Conservation (phyloP, 2,329 filamentous ascomycete genomes). For the Tolypocladium inflatum region DNA sequence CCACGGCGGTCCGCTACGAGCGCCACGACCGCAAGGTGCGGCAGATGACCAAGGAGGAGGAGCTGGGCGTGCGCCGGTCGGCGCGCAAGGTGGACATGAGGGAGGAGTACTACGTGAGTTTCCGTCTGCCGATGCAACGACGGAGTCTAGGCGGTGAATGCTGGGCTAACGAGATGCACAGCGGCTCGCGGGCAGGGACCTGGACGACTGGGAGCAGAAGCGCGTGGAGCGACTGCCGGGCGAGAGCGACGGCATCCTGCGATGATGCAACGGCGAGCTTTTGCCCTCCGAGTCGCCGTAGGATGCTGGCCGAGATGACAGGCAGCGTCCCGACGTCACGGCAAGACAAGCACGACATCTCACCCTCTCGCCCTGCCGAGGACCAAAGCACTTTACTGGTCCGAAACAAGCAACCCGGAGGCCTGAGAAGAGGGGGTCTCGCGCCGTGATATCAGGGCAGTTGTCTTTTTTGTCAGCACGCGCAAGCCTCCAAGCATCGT, state of each 20-base stretch:
- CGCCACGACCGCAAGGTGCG: slow-evolving; percentile 82
- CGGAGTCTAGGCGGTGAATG: not conserved
- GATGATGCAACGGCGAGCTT: not conserved
- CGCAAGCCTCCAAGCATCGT: not conserved
- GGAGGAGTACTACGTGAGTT: slow-evolving; percentile 78
- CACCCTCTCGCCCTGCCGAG: not conserved
- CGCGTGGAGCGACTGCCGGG: slow-evolving; percentile 82
- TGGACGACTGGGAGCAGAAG: slow-evolving; percentile 96
- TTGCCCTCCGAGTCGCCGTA: not conserved
- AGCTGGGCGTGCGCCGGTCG: slow-evolving; percentile 66
- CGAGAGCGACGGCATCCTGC: slow-evolving; percentile 78
- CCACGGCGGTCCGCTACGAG: slow-evolving; percentile 89
- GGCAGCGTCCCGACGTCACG: slow-evolving; percentile 3
- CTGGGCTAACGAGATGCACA: slow-evolving; percentile 6
- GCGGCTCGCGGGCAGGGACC: slow-evolving; percentile 62
- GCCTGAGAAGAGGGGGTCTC: not conserved
- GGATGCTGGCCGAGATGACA: not conserved
- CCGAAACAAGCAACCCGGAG: not conserved
- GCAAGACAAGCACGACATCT: not conserved
- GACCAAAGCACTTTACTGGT: not conserved
- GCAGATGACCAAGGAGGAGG: slow-evolving; percentile 77
- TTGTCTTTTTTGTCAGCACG: not conserved
- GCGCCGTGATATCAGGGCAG: not conserved
- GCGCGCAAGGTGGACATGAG: slow-evolving; percentile 66
- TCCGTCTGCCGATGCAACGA: not conserved